Conservation (phyloP, 2,329 filamentous ascomycete genomes). For the Graphiopsis chlorocephala region DNA sequence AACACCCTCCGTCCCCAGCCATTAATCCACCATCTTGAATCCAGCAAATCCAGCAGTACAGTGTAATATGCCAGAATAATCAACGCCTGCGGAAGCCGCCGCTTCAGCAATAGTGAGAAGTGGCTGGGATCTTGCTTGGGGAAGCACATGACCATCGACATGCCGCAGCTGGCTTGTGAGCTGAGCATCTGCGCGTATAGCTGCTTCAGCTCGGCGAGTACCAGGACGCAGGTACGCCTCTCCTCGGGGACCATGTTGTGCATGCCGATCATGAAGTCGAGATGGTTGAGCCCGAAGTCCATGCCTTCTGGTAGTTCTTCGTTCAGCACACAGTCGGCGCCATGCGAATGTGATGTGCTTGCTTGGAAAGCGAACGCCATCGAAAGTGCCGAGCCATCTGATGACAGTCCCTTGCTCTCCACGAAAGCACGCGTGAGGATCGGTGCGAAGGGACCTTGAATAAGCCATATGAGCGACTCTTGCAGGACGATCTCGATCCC, state of each 20-base stretch:
- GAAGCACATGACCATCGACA: conserved; percentile 30
- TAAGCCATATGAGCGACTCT: conserved; percentile 30
- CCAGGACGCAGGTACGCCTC: conserved; percentile 24
- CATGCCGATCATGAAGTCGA: conserved; percentile 33
- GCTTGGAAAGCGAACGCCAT: conserved; percentile 13
- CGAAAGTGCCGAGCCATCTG: conserved; percentile 2
- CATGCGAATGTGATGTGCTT: background rate
- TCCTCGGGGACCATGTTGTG: conserved; percentile 31
- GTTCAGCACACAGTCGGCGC: background rate
- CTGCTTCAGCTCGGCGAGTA: conserved; percentile 29
- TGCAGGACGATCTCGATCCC: conserved; percentile 26
- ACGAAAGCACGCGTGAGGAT: conserved; percentile 24
- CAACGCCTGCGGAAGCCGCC: conserved; percentile 29
- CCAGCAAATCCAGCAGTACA: conserved; percentile 30
- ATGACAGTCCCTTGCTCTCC: conserved; percentile 2
- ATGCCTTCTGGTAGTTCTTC: conserved; percentile 25
- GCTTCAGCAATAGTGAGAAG: conserved; percentile 27
- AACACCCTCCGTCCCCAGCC: conserved; percentile 27
- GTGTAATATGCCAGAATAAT: conserved; percentile 32
- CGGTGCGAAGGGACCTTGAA: conserved; percentile 30
- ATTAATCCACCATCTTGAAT: conserved; percentile 30
- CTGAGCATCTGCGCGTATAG: conserved; percentile 24
- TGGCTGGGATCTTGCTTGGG: conserved; percentile 29
- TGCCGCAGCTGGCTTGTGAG: conserved; percentile 21
- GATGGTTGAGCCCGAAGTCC: conserved; percentile 31